phyloP scores from a whole-genome alignment of 768 basidiomycete species.

The Leccinum boreale region DNA sequence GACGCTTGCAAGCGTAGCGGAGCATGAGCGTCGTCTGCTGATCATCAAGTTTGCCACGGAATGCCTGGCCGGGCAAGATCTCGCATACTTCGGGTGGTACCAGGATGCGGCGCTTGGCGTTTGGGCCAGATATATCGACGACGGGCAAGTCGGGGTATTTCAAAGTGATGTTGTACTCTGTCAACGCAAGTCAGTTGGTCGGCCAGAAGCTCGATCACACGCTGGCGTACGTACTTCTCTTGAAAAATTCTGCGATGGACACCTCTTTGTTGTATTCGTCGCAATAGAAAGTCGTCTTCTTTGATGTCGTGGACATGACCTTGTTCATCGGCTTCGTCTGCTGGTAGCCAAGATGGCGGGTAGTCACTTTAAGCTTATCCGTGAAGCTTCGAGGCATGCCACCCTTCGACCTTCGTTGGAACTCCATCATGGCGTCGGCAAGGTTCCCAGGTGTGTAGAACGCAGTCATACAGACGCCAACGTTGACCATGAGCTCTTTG shows the following conservation, averaged over 20 bases:
- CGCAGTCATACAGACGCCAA: conserved; percentile 52
- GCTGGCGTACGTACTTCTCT: conserved; percentile 43
- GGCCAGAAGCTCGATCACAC: background rate
- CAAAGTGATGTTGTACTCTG: conserved; percentile 60
- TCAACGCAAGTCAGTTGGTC: conserved; percentile 2
- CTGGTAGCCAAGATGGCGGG: conserved; percentile 52
- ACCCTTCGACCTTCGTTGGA: conserved; percentile 37
- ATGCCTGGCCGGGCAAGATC: conserved; percentile 57
- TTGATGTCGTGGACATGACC: conserved; percentile 40
- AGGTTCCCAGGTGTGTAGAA: conserved; percentile 62
- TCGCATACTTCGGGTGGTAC: conserved; percentile 73
- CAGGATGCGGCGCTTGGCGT: conserved; percentile 31
- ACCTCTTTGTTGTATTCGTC: conserved; percentile 51
- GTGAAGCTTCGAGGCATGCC: conserved; percentile 47
- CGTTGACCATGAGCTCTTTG: conserved; percentile 50
- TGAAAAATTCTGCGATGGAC: conserved; percentile 64
- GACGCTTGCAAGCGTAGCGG: conserved; percentile 59
- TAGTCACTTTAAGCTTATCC: conserved; percentile 56
- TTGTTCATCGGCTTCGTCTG: conserved; percentile 45
- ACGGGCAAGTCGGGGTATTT: conserved; percentile 50
- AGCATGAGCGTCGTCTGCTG: conserved; percentile 71
- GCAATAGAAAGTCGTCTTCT: conserved; percentile 50
- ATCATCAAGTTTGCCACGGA: conserved; percentile 58
- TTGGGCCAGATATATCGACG: conserved; percentile 47
- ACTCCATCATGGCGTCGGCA: conserved; percentile 52